Base-by-base conservation (phyloP, 306 rosid species). In the Nissolia schottii region DNA sequence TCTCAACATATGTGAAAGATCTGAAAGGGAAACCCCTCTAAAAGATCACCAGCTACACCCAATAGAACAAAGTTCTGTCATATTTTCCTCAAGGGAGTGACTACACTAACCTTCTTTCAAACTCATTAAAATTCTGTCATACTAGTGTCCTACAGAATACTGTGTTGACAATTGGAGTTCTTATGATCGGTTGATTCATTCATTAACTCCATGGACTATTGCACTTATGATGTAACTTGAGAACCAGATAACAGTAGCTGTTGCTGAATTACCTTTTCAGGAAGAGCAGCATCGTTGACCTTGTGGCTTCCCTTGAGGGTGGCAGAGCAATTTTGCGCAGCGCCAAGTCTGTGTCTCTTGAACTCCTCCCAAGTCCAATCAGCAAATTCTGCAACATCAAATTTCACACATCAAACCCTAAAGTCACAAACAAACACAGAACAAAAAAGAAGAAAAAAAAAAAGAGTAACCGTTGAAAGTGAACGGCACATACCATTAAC, bases 281-380 rank as follows among this genome's bases (percentile, higher is more conserved):
- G 99, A 66, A 85, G 90, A 82, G 16, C 66, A 23, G 5, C 90
- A 77, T 89, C 80, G 0, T 88, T 81, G 19, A 86, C 81, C 70
- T 79, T 82, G 85, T 91, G 90, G 73, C 67, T 86, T 48, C 99
- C 99, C 50, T 86, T 82, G 9, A 60, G 69, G 27, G 97, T 94
- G 50, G 99, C 99, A 70, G 99, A 94, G 84, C 99, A 94, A 75
- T 94, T 88, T 71, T 94, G 99, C 58, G 96, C 93, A 73, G 93
- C 99, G 51, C 96, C 97, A 45, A 94, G 80, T 73, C 90, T 86
- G 32, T 88, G 89, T 20, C 57, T 80, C 24, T 24, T 64, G 74
- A 94, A 94, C 86, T 94, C 97, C 61, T 88, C 95, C 99, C 99
- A 94, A 35, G 91, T 87, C 99, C 91, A 89, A 77, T 94, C 96